Evolutionary conservation across 805 yeast species (phyloP).

Genomic region (Wickerhamomyces tratensis): DNA sequence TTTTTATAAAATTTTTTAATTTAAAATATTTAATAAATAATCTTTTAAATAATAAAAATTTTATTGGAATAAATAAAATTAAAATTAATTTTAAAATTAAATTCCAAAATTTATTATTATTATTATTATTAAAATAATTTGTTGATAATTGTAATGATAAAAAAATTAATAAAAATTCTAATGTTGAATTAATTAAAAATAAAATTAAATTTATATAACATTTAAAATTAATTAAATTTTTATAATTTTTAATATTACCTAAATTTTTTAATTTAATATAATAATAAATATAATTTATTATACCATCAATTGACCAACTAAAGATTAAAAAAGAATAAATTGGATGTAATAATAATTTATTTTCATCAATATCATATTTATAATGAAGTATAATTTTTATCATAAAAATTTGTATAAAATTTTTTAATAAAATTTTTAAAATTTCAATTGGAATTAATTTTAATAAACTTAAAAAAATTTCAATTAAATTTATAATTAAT

Average conservation of each 20-base stretch:
- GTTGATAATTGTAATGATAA: slow-evolving; percentile 1
- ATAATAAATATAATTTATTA: slow-evolving; percentile 8
- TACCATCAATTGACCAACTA: not conserved
- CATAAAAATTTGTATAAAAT: slow-evolving; percentile 2
- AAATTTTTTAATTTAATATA: slow-evolving; percentile 6
- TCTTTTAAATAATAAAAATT: slow-evolving; percentile 8
- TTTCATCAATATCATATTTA: not conserved
- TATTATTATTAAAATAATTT: slow-evolving; percentile 3
- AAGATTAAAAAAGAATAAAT: slow-evolving; percentile 1
- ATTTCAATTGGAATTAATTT: slow-evolving; percentile 7
- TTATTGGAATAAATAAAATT: slow-evolving; percentile 11
- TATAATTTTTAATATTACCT: not conserved
- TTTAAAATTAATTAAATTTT: no score
- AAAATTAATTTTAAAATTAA: slow-evolving; percentile 2
- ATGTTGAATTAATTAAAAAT: slow-evolving; percentile 6
- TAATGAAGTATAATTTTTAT: not conserved
- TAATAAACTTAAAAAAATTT: slow-evolving; percentile 2
- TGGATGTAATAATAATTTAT: not conserved
- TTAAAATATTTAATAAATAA: slow-evolving; percentile 6
- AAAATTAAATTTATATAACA: slow-evolving; percentile 1
- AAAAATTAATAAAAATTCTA: slow-evolving; percentile 13
- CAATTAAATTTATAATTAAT: not conserved
- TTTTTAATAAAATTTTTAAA: slow-evolving; percentile 1
- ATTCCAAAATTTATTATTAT: slow-evolving; percentile 1
- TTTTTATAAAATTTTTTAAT: not conserved